These are phyloP conservation scores for Lachancea dasiensis DNA, from an alignment of 805 yeast species.

Conservation along the genomic window DNA sequence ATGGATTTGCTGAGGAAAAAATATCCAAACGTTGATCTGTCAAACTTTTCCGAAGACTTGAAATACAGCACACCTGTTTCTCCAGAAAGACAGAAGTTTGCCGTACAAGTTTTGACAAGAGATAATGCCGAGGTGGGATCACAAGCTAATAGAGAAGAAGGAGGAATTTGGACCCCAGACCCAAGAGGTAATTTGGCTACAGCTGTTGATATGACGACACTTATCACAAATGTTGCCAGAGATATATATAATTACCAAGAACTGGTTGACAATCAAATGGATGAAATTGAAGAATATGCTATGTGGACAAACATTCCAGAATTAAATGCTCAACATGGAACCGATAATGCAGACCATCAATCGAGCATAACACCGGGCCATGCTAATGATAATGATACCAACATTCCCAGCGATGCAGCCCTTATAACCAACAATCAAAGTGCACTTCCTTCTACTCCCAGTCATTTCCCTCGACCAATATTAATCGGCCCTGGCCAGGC, in stretches of 20 bases:
- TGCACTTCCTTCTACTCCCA: too few relatives aligned
- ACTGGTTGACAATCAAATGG: slow-evolving; percentile 1
- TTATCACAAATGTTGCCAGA: slow-evolving; percentile 14
- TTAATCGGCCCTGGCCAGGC: slow-evolving; percentile 35
- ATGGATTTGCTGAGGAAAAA: slow-evolving; percentile 32
- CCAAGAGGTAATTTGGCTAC: slow-evolving; percentile 14
- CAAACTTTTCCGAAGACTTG: slow-evolving; percentile 17
- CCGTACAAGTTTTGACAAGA: slow-evolving; percentile 14
- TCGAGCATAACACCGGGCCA: slow-evolving; percentile 8
- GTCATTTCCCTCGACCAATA: background rate
- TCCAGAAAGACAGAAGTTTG: slow-evolving; percentile 16
- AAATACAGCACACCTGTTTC: slow-evolving; percentile 13
- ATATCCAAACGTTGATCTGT: slow-evolving; percentile 20
- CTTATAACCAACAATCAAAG: too few relatives aligned
- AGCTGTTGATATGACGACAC: slow-evolving; percentile 16
- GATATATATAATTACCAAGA: slow-evolving; percentile 24
- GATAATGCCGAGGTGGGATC: background rate
- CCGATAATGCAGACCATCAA: background rate
- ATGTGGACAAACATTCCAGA: background rate
- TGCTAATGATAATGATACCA: background rate
- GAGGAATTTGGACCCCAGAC: slow-evolving; percentile 23
- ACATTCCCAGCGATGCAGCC: background rate
- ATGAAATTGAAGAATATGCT: slow-evolving; percentile 7
- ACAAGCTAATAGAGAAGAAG: background rate
- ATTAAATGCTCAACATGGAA: background rate